A percentile compares a stretch with the other conserved stretches of the same genome.
phyloP scores from a whole-genome alignment of 768 basidiomycete species.

The Russula sp. region DNA sequence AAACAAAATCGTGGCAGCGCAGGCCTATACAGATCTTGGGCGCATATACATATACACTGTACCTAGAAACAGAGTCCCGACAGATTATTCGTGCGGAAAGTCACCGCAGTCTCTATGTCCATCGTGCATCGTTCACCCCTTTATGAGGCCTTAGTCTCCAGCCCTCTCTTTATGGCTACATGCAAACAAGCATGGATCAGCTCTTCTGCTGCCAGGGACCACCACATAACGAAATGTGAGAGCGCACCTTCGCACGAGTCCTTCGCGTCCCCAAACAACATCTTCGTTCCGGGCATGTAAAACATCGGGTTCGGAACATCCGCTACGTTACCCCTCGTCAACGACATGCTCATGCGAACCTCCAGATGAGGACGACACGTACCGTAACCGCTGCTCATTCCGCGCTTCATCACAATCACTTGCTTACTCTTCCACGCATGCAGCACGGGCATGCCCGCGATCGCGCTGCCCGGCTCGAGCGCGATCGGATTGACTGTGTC shows the following conservation, averaged over 20 bases:
- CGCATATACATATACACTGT: neutral
- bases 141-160: slow-evolving; percentile 23
- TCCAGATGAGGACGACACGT: neutral
- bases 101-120: neutral
- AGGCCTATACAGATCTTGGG: neutral
- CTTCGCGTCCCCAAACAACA: slow-evolving; percentile 90
- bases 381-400: slow-evolving; percentile 86
- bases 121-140: slow-evolving; percentile 1
- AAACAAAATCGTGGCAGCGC: no score
- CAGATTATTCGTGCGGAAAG: neutral
- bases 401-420: slow-evolving; percentile 89
- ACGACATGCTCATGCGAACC: neutral
- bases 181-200: neutral
- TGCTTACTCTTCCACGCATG: slow-evolving; percentile 93
- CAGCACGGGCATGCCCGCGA: slow-evolving; percentile 88
- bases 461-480: slow-evolving; percentile 76
- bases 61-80: neutral
- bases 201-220: neutral
- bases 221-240: neutral
- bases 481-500: slow-evolving; percentile 91
- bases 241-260: slow-evolving; percentile 74
- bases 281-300: slow-evolving; percentile 84
- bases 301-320: slow-evolving; percentile 94
- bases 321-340: slow-evolving; percentile 36
- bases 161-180: slow-evolving; percentile 30